phyloP scores from a whole-genome alignment of 202 grass and related monocot genomes.

The Panicum hallii region DNA sequence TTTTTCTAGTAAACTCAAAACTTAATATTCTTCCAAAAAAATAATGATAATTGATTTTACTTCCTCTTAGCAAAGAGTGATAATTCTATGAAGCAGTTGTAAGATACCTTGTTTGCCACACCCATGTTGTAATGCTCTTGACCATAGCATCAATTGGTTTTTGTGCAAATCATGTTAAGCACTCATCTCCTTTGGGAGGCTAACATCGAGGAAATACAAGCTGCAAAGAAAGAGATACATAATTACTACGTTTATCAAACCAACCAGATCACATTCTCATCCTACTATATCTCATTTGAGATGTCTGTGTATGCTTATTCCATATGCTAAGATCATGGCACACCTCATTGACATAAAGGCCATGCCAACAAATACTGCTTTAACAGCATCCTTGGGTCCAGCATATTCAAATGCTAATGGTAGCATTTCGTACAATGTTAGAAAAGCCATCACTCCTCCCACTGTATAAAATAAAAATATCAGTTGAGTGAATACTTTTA shows the following conservation, averaged over 20 bases:
- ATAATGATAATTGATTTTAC: neutral
- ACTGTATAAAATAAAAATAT: slow-evolving; percentile 50
- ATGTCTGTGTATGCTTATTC: slow-evolving; percentile 7
- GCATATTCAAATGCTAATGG: slow-evolving; percentile 92
- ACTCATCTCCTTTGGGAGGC: slow-evolving; percentile 82
- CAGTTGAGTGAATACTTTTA: slow-evolving; percentile 12
- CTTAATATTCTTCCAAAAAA: neutral
- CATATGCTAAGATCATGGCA: slow-evolving; percentile 22
- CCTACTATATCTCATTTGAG: neutral
- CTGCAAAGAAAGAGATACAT: slow-evolving; percentile 50
- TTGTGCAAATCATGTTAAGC: slow-evolving; percentile 47
- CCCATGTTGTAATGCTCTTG: slow-evolving; percentile 30
- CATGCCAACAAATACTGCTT: slow-evolving; percentile 97
- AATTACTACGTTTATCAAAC: neutral
- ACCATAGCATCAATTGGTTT: slow-evolving; percentile 18
- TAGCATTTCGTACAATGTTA: slow-evolving; percentile 93
- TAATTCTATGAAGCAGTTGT: slow-evolving; percentile 4
- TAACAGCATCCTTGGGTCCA: slow-evolving; percentile 89
- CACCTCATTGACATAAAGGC: slow-evolving; percentile 98
- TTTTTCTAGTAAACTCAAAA: neutral
- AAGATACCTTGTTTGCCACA: slow-evolving; percentile 49
- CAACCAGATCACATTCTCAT: slow-evolving; percentile 5
- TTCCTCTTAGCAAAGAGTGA: neutral
- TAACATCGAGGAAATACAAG: slow-evolving; percentile 90
- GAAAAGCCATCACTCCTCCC: slow-evolving; percentile 94